These are phyloP conservation scores for Candida bentonensis DNA, from an alignment of 805 yeast species.

Conservation along the genomic window DNA sequence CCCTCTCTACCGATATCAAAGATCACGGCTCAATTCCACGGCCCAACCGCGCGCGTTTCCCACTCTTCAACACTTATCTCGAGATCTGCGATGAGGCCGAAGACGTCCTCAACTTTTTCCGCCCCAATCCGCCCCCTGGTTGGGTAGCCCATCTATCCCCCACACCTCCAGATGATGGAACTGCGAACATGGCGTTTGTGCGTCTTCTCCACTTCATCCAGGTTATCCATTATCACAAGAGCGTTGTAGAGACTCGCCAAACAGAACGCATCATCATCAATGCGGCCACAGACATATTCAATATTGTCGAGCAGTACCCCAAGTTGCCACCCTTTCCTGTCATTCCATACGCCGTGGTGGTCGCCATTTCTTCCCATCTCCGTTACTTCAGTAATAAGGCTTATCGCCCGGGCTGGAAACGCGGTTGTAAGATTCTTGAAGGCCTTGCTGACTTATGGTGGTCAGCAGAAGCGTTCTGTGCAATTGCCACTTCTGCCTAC, in stretches of 20 bases:
- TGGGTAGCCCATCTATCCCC: background rate
- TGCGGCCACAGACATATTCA: background rate
- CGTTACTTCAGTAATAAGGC: background rate
- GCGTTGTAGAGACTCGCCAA: background rate
- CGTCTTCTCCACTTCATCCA: background rate
- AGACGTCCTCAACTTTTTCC: background rate
- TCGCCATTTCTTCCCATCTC: background rate
- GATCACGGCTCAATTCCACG: background rate
- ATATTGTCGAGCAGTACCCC: background rate
- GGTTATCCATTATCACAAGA: background rate
- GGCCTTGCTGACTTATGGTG: background rate
- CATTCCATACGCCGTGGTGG: background rate
- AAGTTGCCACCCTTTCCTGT: background rate
- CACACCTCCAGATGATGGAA: background rate
- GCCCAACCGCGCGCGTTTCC: background rate
- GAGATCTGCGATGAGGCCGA: background rate
- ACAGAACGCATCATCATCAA: background rate
- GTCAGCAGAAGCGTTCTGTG: background rate
- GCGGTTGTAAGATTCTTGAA: background rate
- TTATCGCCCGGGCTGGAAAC: background rate
- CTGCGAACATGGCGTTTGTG: background rate
- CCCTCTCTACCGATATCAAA: background rate
- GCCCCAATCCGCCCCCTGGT: background rate
- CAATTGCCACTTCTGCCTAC: slow-evolving; percentile 1
- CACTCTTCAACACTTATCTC: background rate